phyloP scores from a whole-genome alignment of 129 eudicot genomes.

The Pulicaria dysenterica region DNA sequence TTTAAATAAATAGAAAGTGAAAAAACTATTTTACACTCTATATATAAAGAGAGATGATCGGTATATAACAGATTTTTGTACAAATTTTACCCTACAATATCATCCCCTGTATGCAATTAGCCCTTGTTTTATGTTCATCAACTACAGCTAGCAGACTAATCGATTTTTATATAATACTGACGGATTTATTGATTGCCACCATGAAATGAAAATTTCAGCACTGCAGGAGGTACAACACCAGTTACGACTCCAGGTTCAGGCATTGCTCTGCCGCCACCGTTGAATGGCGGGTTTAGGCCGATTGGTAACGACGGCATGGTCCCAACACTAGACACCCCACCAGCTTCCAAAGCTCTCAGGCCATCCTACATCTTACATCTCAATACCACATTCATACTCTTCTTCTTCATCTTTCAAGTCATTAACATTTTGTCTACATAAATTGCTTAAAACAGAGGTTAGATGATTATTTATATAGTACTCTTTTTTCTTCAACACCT shows the following conservation, averaged over 20 bases:
- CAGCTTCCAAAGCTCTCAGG: slow-evolving; percentile 33
- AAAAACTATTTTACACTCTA: too few relatives aligned
- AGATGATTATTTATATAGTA: slow-evolving; percentile 35
- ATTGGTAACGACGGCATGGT: slow-evolving; percentile 34
- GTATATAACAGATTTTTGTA: too few relatives aligned
- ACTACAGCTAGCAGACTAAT: too few relatives aligned
- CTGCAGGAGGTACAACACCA: slow-evolving; percentile 62
- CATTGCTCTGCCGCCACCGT: slow-evolving; percentile 40
- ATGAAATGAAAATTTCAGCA: slow-evolving; percentile 37
- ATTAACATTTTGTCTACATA: slow-evolving; percentile 26
- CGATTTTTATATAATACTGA: too few relatives aligned
- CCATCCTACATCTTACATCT: not conserved
- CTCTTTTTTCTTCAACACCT: slow-evolving; percentile 36
- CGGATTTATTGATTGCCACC: too few relatives aligned
- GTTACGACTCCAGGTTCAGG: slow-evolving; percentile 28
- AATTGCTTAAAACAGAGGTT: slow-evolving; percentile 23
- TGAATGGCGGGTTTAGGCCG: slow-evolving; percentile 43
- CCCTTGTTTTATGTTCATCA: too few relatives aligned
- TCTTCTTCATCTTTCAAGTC: slow-evolving; percentile 35
- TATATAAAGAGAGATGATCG: too few relatives aligned
- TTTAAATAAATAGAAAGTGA: too few relatives aligned
- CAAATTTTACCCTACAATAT: too few relatives aligned
- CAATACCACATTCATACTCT: slow-evolving; percentile 21
- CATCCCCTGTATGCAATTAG: not conserved
- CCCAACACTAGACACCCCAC: slow-evolving; percentile 42